phyloP scores from a whole-genome alignment of 805 yeast genomes.

The Myxozyma kluyveri region DNA sequence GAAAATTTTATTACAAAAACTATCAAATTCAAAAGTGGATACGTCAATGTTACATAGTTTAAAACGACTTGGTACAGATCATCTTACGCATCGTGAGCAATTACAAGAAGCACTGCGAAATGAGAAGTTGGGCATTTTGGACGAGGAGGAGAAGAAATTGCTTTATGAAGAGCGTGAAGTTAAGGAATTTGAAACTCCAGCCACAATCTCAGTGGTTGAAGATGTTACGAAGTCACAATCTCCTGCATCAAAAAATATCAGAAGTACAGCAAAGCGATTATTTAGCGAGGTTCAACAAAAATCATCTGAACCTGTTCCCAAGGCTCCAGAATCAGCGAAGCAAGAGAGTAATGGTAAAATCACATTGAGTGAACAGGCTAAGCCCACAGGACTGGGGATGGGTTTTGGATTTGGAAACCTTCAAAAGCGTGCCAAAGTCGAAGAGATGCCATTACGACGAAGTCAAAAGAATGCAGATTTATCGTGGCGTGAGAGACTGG shows the following conservation, averaged over 20 bases:
- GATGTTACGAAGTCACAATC: neutral
- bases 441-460: slow-evolving; percentile 1
- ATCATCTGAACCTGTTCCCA: neutral
- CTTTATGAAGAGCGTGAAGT: slow-evolving; percentile 68
- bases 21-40: slow-evolving; percentile 64
- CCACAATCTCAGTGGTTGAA: neutral
- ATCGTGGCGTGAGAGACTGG: slow-evolving; percentile 69
- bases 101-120: slow-evolving; percentile 70
- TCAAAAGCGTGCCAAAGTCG: slow-evolving; percentile 18
- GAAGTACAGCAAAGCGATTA: neutral
- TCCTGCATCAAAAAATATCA: neutral
- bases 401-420: slow-evolving; percentile 52
- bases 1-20: slow-evolving; percentile 67
- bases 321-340: neutral
- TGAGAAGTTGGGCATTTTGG: slow-evolving; percentile 69
- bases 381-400: slow-evolving; percentile 1
- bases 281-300: neutral
- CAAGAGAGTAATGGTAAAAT: neutral
- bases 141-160: slow-evolving; percentile 58
- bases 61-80: slow-evolving; percentile 73
- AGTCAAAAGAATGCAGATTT: slow-evolving; percentile 51
- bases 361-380: no score
- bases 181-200: slow-evolving; percentile 21
- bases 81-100: slow-evolving; percentile 63
- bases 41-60: slow-evolving; percentile 67